Evolutionary conservation across 805 yeast species (phyloP), one percentile per base, ranked within the genome.

Genomic region (Candida chauliodis): DNA sequence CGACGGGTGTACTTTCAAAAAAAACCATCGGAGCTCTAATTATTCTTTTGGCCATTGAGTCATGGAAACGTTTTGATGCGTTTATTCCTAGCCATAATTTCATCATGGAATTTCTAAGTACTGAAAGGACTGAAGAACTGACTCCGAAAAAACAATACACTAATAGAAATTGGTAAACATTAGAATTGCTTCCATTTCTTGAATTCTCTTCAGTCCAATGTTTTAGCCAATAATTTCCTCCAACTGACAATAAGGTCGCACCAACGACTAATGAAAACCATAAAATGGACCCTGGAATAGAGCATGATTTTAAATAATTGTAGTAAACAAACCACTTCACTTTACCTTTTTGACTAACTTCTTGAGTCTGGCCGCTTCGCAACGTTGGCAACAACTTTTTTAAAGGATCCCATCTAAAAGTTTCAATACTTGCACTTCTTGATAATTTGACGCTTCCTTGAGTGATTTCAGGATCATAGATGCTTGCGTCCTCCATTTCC

Each of bases 1-100:
- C 88, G 33, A 75, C 56, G 6, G 88, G 88, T 0, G 86, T 81
- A 0, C 84, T 72, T 47, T 81, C 87, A 54, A 81, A 81, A 50
- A 78, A 81, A 3, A 70, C 63, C 81, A 81, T 78, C 32, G 87
- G 86, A 1, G 84, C 69, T 34, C 71, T 57, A 38, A 81, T 42
- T 23, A 81, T 75, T 1, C 80, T 52, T 4, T 44, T 38, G 0
- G 79, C 78, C 84, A 81, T 77, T 19, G 59, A 58, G 45, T 73
- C 73, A 52, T 81, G 88, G 36, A 82, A 55, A 11, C 56, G 59
- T 25, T 62, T 69, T 0, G 86, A 73, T 1, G 80, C 87, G 42
- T 69, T 70, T 11, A 81, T 63, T 5, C 83, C 70, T 49, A 81
- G 71, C 43, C 56, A 72, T 16, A 73, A 55, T 69, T 77, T 71